A percentile compares a stretch with the other conserved stretches of the same genome.
phyloP scores from a whole-genome alignment of 2,329 filamentous ascomycete genomes.

The Aureobasidium sp. region DNA sequence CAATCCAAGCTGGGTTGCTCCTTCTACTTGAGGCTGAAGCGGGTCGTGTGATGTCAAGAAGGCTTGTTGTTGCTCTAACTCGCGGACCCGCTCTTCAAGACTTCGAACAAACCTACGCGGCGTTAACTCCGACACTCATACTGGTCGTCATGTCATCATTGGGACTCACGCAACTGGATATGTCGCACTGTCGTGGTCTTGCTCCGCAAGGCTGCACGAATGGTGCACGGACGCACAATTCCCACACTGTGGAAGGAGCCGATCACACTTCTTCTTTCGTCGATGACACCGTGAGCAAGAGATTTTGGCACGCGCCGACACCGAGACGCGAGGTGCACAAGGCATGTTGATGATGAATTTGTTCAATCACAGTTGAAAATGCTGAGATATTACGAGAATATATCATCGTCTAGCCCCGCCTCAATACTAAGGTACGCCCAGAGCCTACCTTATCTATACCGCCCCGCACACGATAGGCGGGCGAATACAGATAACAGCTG shows the following conservation, averaged over 20 bases:
- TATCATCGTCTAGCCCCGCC: no score
- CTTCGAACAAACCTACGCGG: conserved; percentile 26
- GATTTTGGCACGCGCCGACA: background rate
- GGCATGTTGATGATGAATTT: background rate
- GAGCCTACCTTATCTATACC: background rate
- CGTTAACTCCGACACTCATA: background rate
- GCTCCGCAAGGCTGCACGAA: conserved; percentile 30
- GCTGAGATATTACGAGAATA: no score
- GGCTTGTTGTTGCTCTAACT: conserved; percentile 20
- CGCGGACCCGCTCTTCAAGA: conserved; percentile 23
- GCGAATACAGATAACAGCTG: background rate
- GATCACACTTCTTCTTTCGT: conserved; percentile 37
- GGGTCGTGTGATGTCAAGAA: background rate
- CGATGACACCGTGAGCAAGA: conserved; percentile 33
- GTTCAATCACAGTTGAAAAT: no score
- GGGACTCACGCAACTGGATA: conserved; percentile 33
- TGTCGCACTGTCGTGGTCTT: conserved; percentile 31
- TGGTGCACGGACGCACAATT: conserved; percentile 32
- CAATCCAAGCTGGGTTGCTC: background rate
- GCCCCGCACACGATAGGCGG: background rate
- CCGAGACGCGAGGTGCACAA: background rate
- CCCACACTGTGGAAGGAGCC: conserved; percentile 30
- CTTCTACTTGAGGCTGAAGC: background rate
- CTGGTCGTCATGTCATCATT: background rate
- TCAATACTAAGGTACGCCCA: no score